Evolutionary conservation across 1,284 basidiomycete genomes (phyloP), one percentile per base, ranked within the genome.

Genomic region (Peniophora sp.): DNA sequence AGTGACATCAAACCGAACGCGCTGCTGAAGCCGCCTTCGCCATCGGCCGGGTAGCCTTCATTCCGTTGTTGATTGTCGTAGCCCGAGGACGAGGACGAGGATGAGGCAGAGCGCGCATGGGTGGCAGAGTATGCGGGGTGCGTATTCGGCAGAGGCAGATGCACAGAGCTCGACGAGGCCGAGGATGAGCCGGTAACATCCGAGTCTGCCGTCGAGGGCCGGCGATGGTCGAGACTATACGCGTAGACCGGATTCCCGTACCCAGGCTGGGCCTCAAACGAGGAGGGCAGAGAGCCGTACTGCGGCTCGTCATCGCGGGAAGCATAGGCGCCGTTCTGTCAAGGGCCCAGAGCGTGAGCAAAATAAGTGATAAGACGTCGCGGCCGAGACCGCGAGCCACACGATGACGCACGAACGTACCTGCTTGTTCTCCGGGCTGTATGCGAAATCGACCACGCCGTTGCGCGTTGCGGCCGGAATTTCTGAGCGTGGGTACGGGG

Each of bases 1-100:
- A 88, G 71, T 20, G 77, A 78, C 81, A 88, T 78, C 49, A 83
- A 71, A 5, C 83, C 85, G 61, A 88, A 86, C 1, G 80, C 81
- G 44, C 73, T 77, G 2, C 78, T 81, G 61, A 88, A 81, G 2
- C 77, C 76, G 23, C 49, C 52, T 24, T 53, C 49, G 45, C 49
- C 49, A 9, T 53, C 52, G 16, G 23, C 38, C 2, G 36, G 43
- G 48, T 49, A 49, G 19, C 38, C 25, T 3, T 20, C 17, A 35
- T 1, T 24, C n/a, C 34, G 45, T 24, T 9, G 19, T 22, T 45
- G 51, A 8, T 11, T n/a, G 19, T 22, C 22, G 23, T 6, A 38
- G 47, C 32, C 35, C 36, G 25, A 27, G 9, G 45, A 39, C 17
- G 50, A 51, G 16, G 50, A 24, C 12, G 50, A 50, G 14, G 49